Evolutionary conservation across 192 early-diverging fungal genomes (phyloP), one percentile per base, ranked within the genome.

Genomic region (Coemansia sp.): DNA sequence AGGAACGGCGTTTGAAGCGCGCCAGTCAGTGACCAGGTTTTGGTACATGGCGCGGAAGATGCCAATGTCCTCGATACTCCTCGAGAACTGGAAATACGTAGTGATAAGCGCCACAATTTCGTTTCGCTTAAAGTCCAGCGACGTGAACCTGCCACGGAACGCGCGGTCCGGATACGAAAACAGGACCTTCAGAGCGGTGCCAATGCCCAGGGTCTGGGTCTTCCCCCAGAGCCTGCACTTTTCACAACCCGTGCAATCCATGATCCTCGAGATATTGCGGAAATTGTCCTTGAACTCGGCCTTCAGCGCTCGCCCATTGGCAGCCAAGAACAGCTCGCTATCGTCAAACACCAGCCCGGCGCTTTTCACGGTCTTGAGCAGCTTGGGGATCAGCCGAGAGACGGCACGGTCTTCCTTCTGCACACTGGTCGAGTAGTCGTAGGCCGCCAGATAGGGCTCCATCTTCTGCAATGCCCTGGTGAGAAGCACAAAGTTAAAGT

Each of bases 171-270:
- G 92, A 73, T 92, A 94, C 6, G 94, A 94, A 76, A 99, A 98
- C 47, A 99, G 83, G 17, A 96, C 83, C 79, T 99, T 99, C 40
- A 99, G 85, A 3, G 97, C 98, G 0, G 97, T 96, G 58, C 92
- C 98, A n/a, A 99, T 78, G 7, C 98, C 97, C 65, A 92, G 89
- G 1, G 89, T 90, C 85, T 99, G 98, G 8, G 97, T 68, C 72
- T 99, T 99, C 25, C 98, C 98, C 98, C 98, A 99, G 35, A 99
- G 81, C 41, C 94, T 77, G 67, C 98, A 99, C 80, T 99, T 99
- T 81, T 99, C 95, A 73, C 98, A 99, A 1, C 91, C 94, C 24
- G 98, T 95, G 74, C 98, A 99, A 83, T 99, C 98, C 97, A 99
- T 98, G 74, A 99, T 97, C 22, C 89, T 77, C 12, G 97, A 93